A percentile compares a stretch with the other conserved stretches of the same genome.
phyloP scores from a whole-genome alignment of 2,329 filamentous ascomycete species.

The Allantophomopsis cytisporea region DNA sequence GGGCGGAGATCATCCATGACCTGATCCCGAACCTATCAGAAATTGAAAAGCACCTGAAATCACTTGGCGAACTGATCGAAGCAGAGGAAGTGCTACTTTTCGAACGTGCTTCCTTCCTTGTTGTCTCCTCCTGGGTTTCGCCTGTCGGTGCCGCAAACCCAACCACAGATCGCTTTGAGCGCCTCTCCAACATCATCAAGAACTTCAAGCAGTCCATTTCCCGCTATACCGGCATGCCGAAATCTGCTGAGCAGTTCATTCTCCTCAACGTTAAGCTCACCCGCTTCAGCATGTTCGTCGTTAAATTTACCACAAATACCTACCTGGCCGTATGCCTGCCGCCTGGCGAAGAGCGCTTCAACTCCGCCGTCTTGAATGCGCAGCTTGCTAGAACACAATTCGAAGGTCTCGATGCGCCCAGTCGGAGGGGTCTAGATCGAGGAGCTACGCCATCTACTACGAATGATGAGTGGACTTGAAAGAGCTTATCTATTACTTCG shows the following conservation, averaged over 20 bases:
- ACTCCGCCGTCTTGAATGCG: slow-evolving; percentile 81
- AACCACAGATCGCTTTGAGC: slow-evolving; percentile 84
- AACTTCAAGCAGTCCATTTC: slow-evolving; percentile 83
- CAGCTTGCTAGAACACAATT: slow-evolving; percentile 78
- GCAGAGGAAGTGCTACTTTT: slow-evolving; percentile 92
- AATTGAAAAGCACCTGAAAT: slow-evolving; percentile 75
- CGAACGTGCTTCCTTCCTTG: slow-evolving; percentile 89
- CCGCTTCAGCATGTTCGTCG: slow-evolving; percentile 85
- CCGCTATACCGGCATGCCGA: slow-evolving; percentile 67
- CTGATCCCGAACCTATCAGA: slow-evolving; percentile 85
- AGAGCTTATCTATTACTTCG: too few relatives aligned
- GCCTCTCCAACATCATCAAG: slow-evolving; percentile 94
- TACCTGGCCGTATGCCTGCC: slow-evolving; percentile 89
- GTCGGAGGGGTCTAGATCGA: slow-evolving; percentile 13
- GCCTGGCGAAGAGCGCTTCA: slow-evolving; percentile 82
- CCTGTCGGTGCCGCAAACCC: slow-evolving; percentile 67
- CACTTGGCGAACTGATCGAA: slow-evolving; percentile 74
- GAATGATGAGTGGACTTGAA: too few relatives aligned
- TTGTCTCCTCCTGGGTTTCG: slow-evolving; percentile 84
- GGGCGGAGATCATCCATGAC: slow-evolving; percentile 96
- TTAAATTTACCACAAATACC: slow-evolving; percentile 93
- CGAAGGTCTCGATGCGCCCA: slow-evolving; percentile 45
- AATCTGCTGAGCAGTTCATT: slow-evolving; percentile 68
- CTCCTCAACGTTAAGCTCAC: slow-evolving; percentile 70
- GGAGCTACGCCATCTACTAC: slow-evolving; percentile 1